Evolutionary conservation across 495 filamentous ascomycete genomes (phyloP).

Genomic region (Niebla homalea): DNA sequence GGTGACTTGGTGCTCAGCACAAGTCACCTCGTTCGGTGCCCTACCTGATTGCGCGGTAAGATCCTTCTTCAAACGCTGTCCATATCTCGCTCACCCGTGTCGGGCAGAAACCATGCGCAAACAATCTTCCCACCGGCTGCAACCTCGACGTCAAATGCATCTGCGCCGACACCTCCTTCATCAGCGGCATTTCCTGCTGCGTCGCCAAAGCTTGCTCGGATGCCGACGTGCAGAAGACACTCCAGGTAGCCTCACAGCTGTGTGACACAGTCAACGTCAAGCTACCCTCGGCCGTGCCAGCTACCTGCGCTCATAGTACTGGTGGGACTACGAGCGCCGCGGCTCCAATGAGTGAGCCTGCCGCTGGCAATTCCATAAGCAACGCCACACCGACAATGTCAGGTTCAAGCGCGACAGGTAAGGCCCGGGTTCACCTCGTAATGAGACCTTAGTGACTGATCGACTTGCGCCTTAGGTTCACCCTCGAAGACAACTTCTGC

Average conservation of each 20-base stretch:
- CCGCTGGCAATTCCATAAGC: constrained; percentile 8
- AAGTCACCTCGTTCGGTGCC: constrained; percentile 27
- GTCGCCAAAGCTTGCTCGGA: constrained; percentile 39
- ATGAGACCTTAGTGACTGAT: not conserved
- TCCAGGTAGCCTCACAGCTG: constrained; percentile 35
- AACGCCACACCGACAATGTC: constrained; percentile 4
- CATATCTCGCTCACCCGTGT: constrained; percentile 1
- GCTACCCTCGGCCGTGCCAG: constrained; percentile 15
- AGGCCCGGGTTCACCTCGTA: not conserved
- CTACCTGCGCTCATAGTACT: not conserved
- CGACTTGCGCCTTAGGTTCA: not conserved
- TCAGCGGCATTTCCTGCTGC: constrained; percentile 54
- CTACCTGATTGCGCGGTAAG: constrained; percentile 45
- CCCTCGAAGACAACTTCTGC: constrained; percentile 2
- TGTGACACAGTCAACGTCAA: constrained; percentile 25
- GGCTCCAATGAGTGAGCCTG: constrained; percentile 16
- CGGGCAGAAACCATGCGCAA: constrained; percentile 41
- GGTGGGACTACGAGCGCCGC: constrained; percentile 7
- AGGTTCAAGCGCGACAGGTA: not conserved
- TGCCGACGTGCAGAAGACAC: constrained; percentile 40
- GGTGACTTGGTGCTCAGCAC: constrained; percentile 21
- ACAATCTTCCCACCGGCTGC: constrained; percentile 38
- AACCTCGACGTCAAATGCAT: constrained; percentile 50
- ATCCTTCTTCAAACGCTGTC: constrained; percentile 4
- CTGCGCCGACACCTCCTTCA: constrained; percentile 45